Base-by-base conservation (phyloP, 768 basidiomycete genomes). In the Suillus discolor region DNA sequence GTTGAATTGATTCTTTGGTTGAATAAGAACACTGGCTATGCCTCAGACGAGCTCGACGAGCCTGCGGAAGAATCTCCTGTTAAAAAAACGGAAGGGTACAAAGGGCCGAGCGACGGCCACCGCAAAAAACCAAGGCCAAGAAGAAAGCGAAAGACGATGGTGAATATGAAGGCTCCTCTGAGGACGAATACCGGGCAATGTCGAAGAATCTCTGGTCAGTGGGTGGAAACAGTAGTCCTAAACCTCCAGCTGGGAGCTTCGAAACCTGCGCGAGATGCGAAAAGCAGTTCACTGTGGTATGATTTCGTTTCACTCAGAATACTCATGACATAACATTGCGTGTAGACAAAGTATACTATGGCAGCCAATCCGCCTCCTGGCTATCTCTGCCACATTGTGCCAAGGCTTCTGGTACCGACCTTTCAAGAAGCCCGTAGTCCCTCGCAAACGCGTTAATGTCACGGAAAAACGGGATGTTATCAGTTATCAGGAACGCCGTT, bases 371-470 rank as follows among this genome's bases (percentile, higher is more conserved):
- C 87, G 0, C 87, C 87, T 1, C 86, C 87, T 0, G 94, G 94
- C 1, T 94, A 84, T 69, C 84, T 99, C 25, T 99, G 97, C 73
- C 89, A 94, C 78, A 80, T 11, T 99, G 97, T 75, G 88, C 90
- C 2, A 93, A 93, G 71, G 83, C 87, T 0, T 84, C 87, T 3
- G 94, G 93, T 7, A 79, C 81, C 1, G 92, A 96, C 71, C 94
- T 0, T 96, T 96, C 80, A 97, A 96, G 75, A 94, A 93, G 69
- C 82, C 89, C 20, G 78, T 83, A 8, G 78, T 78, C 36, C 85
- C 86, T 0, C 82, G 82, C 64, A 92, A 89, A 74, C 87, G 88
- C 61, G 90, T 86, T 69, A 77, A 82, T 0, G 83, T 86, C 0
- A 81, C 82, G 1, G 92, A 94, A 39, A 91, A 85, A 72, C 87